These are phyloP conservation scores for Porcisia hertigi DNA, from an alignment of 208 protist species.

Conservation along the genomic window DNA sequence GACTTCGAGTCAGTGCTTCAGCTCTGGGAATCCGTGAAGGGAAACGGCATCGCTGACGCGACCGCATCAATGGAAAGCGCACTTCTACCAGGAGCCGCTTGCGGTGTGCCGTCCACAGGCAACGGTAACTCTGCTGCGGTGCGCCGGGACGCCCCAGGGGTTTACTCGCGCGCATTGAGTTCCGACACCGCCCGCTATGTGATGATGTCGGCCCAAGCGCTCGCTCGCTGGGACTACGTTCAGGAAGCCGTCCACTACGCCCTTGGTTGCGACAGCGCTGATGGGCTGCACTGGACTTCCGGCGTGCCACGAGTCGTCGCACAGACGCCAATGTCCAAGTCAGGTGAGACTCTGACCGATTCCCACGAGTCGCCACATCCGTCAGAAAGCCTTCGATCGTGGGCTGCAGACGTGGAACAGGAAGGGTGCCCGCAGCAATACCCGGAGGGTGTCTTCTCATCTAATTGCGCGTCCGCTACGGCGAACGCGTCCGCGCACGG, in stretches of 20 bases:
- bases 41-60: not conserved
- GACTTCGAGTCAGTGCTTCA: slow-evolving; percentile 74
- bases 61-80: not conserved
- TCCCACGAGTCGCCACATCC: not conserved
- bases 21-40: slow-evolving; percentile 46
- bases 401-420: not conserved
- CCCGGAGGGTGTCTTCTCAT: not conserved
- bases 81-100: not conserved
- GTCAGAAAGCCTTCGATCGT: not conserved
- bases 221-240: slow-evolving; percentile 78
- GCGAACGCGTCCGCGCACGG: not conserved
- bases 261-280: not conserved
- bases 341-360: not conserved
- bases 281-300: not conserved
- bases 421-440: not conserved
- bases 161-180: not conserved
- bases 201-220: slow-evolving; percentile 60
- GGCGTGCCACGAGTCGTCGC: not conserved
- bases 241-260: slow-evolving; percentile 41
- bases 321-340: not conserved
- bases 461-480: not conserved
- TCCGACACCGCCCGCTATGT: slow-evolving; percentile 58
- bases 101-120: not conserved
- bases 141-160: not conserved
- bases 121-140: not conserved